Evolutionary conservation across 2,329 filamentous ascomycete genomes (phyloP), one percentile per base, ranked within the genome.

Genomic region (Pestalotiopsis fici): DNA sequence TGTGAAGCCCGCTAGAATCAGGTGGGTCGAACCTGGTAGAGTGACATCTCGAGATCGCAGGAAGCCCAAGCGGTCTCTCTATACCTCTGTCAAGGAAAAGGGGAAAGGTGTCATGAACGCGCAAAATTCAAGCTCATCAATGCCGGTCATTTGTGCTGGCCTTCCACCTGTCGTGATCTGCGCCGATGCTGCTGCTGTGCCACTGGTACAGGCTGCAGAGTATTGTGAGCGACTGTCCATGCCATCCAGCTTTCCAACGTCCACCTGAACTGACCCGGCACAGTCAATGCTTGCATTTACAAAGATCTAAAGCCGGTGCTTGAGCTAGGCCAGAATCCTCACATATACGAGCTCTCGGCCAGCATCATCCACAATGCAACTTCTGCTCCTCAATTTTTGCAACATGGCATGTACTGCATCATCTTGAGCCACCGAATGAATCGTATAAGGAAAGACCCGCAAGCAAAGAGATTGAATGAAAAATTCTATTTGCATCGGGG

Each of bases 401-500:
- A 21, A 60, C 21, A n/a, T 13, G 28, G 57, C n/a, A 31, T 60
- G 5, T n/a, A 31, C 2, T 60, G 57, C 18, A 60, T 60, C 2
- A 18, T 27, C 9, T 27, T 60, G 28, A 60, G 28, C 3, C 57
- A 60, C 21, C 57, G 57, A 3, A 21, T 37, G n/a, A 60, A 60
- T 35, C 25, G 28, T 6, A 60, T 37, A 15, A 37, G 57, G 6
- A 18, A 60, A 12, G 43, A n/a, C 68, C 66, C 65, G 5, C 23
- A 69, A 1, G 68, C 65, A 23, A 68, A 71, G n/a, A 57, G 61
- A 4, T 67, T 80, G 27, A 37, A 66, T 1, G 68, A 71, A 65
- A 73, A 60, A 6, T 78, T 78, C 56, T 77, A 74, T 47, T 70
- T 61, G 7, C 78, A 79, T 61, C 73, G 78, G 6, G 77, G 75